Conservation (phyloP, 2,329 filamentous ascomycete genomes). For the Trichoderma atrobrunneum region DNA sequence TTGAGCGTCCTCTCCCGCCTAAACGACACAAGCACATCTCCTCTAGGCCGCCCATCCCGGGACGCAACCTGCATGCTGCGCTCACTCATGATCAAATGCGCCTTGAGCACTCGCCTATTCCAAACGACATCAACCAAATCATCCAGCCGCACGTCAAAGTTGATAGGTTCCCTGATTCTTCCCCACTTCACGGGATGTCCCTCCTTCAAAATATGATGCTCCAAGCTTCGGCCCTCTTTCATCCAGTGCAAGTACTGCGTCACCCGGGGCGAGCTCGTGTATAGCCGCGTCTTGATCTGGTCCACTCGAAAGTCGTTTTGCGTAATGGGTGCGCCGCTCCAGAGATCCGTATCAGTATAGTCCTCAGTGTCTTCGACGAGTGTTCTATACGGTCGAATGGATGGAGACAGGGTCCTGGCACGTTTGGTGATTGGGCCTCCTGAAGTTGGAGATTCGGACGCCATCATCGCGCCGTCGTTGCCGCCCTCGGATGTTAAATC, state of each 20-base stretch:
- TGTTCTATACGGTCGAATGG: not conserved
- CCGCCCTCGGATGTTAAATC: conserved; percentile 29
- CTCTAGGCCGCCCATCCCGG: conserved; percentile 37
- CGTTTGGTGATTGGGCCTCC: conserved; percentile 27
- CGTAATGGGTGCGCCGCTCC: conserved; percentile 44
- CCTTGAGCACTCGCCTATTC: conserved; percentile 40
- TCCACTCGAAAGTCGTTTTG: conserved; percentile 51
- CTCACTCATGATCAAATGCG: conserved; percentile 41
- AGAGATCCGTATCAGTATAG: conserved; percentile 46
- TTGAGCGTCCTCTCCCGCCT: conserved; percentile 52
- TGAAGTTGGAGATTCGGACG: conserved; percentile 15
- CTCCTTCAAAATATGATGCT: conserved; percentile 53
- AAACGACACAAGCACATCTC: conserved; percentile 51
- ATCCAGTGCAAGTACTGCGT: conserved; percentile 58
- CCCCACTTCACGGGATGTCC: conserved; percentile 46
- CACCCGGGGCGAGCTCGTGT: conserved; percentile 46
- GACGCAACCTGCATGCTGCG: conserved; percentile 27
- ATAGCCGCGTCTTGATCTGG: conserved; percentile 49
- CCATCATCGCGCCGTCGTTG: conserved; percentile 14
- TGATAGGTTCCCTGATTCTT: conserved; percentile 47
- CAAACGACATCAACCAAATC: conserved; percentile 48
- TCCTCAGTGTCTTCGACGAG: not conserved
- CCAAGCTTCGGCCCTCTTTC: conserved; percentile 40
- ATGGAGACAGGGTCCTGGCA: conserved; percentile 25
- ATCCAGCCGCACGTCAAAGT: conserved; percentile 48